Percentiles rank a stretch among this genome's conserved stretches.
Conservation (phyloP, 805 yeast genomes). For the Metschnikowia rubicola region DNA sequence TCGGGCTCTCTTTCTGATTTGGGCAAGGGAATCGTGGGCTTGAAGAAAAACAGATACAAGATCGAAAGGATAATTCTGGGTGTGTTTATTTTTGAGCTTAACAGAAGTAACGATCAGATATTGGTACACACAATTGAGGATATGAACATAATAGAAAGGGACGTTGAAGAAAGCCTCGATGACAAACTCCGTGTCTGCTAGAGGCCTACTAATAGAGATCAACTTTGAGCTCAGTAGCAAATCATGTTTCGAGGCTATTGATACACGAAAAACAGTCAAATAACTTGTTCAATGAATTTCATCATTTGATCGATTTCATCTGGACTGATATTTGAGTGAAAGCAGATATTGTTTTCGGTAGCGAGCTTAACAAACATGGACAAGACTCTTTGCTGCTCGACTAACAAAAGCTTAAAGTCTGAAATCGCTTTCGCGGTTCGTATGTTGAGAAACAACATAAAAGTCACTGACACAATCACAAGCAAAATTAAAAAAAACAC, state of each 20-base stretch:
- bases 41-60: constrained; percentile 22
- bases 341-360: background rate
- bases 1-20: constrained; percentile 26
- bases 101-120: constrained; percentile 50
- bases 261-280: background rate
- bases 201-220: background rate
- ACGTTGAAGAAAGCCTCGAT: constrained; percentile 8
- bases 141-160: constrained; percentile 52
- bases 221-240: background rate
- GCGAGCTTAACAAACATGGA: constrained; percentile 4
- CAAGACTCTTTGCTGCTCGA: constrained; percentile 9
- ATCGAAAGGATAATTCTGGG: constrained; percentile 49
- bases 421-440: constrained; percentile 1
- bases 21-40: constrained; percentile 33
- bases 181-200: constrained; percentile 16
- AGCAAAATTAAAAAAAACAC: background rate
- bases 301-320: no score
- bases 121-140: constrained; percentile 65
- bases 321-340: no score
- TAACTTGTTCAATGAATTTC: background rate
- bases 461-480: background rate
- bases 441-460: constrained; percentile 5
- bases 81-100: constrained; percentile 62
- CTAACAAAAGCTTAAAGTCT: constrained; percentile 8
- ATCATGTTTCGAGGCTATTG: background rate